Evolutionary conservation across 2,329 filamentous ascomycete genomes (phyloP).

Genomic region (Lachnellula hyalina): DNA sequence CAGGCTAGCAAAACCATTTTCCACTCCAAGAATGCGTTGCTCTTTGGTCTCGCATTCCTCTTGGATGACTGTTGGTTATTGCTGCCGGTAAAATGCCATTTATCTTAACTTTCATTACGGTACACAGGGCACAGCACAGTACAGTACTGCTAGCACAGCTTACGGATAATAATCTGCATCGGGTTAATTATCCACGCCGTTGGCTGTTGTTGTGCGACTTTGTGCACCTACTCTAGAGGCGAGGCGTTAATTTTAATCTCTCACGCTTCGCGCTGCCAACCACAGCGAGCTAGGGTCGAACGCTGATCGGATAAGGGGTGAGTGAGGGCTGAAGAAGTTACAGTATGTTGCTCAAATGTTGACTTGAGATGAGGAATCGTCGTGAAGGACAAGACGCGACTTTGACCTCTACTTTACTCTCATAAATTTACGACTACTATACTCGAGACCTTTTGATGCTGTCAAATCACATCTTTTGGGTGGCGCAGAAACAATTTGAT

Average conservation of each 20-base stretch:
- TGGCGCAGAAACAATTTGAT: not conserved
- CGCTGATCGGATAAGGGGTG: not conserved
- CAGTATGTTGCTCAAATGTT: too few species aligned
- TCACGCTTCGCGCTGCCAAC: not conserved
- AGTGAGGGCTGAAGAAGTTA: not conserved
- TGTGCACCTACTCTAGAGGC: not conserved
- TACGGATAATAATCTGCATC: not conserved
- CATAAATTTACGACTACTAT: too few species aligned
- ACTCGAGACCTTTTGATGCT: too few species aligned
- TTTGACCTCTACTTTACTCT: too few species aligned
- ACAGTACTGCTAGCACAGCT: not conserved
- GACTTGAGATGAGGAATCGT: too few species aligned
- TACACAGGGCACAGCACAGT: not conserved
- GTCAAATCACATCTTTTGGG: too few species aligned
- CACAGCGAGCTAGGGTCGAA: not conserved
- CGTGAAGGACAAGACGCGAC: too few species aligned
- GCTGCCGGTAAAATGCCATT: not conserved
- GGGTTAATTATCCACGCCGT: not conserved
- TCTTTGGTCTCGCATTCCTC: not conserved
- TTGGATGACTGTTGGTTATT: not conserved
- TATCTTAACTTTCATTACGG: not conserved
- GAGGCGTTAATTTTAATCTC: slow-evolving; percentile 13
- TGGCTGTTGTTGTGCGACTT: not conserved
- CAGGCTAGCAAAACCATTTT: not conserved
- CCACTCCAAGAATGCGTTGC: not conserved